Conservation (phyloP, 2,329 filamentous ascomycete species). For the Leptodontidium sp. region DNA sequence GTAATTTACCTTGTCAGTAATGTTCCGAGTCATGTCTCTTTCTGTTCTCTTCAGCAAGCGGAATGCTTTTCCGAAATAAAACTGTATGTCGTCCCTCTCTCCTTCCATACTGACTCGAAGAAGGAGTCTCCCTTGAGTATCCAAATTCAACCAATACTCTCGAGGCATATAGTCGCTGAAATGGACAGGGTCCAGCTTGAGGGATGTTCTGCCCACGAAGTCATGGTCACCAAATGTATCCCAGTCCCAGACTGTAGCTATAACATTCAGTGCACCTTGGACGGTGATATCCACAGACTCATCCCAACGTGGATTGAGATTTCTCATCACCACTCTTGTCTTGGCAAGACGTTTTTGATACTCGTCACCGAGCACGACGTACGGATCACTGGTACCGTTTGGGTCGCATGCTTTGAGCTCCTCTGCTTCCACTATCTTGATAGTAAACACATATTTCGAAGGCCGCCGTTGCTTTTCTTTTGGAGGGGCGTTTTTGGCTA, state of each 20-base stretch:
- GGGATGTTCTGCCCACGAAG: constrained; percentile 93
- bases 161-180: constrained; percentile 95
- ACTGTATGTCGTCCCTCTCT: constrained; percentile 97
- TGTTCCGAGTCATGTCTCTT: constrained; percentile 96
- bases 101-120: constrained; percentile 98
- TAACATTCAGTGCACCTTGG: constrained; percentile 88
- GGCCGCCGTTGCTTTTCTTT: constrained; percentile 71
- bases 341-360: constrained; percentile 97
- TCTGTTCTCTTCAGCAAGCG: constrained; percentile 94
- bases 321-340: constrained; percentile 89
- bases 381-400: constrained; percentile 92
- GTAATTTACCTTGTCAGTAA: constrained; percentile 86
- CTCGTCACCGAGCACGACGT: constrained; percentile 95
- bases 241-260: constrained; percentile 98
- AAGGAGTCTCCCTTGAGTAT: constrained; percentile 90
- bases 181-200: constrained; percentile 97
- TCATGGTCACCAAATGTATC: constrained; percentile 97
- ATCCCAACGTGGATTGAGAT: constrained; percentile 94
- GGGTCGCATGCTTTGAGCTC: constrained; percentile 98
- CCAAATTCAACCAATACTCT: constrained; percentile 97
- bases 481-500: constrained; percentile 76
- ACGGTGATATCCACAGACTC: constrained; percentile 97
- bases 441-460: constrained; percentile 95
- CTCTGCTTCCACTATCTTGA: constrained; percentile 98
- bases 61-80: constrained; percentile 98